These are phyloP conservation scores for Exophiala calicioides DNA, from an alignment of 2,329 filamentous ascomycete genomes.

Conservation along the genomic window DNA sequence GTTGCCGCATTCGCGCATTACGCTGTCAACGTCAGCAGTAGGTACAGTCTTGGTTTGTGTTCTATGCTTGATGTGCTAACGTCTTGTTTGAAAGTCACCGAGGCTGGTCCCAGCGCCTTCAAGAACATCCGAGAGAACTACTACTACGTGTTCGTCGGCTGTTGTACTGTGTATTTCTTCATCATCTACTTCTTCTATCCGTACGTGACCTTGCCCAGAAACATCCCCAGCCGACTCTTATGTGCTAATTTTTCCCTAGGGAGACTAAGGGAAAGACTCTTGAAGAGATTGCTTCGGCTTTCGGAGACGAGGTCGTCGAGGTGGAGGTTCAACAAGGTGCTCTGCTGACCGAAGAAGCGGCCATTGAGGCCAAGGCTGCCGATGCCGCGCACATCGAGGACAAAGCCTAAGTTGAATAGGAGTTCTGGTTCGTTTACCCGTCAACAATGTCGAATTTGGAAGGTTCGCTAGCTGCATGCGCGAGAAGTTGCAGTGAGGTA, in stretches of 20 bases:
- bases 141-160: constrained; percentile 61
- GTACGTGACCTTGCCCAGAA: constrained; percentile 33
- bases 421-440: not conserved
- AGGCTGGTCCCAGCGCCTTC: constrained; percentile 58
- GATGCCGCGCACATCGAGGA: constrained; percentile 3
- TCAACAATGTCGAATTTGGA: too few relatives aligned
- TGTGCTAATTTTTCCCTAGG: constrained; percentile 30
- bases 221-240: constrained; percentile 5
- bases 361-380: constrained; percentile 18
- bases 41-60: not conserved
- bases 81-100: constrained; percentile 37
- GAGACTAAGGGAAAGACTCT: constrained; percentile 52
- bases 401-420: not conserved
- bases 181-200: constrained; percentile 58
- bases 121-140: constrained; percentile 59
- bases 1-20: constrained; percentile 85
- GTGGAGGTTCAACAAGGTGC: constrained; percentile 24
- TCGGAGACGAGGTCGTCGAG: constrained; percentile 48
- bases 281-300: constrained; percentile 52
- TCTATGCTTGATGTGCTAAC: constrained; percentile 1
- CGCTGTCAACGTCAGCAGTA: constrained; percentile 54
- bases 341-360: constrained; percentile 29
- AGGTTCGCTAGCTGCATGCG: too few relatives aligned
- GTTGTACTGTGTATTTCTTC: constrained; percentile 52
- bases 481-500: too few relatives aligned